A percentile compares a stretch with the other conserved stretches of the same genome.
Conservation (phyloP, 371 early-diverging fungal species). For the Mucor mucedo region DNA sequence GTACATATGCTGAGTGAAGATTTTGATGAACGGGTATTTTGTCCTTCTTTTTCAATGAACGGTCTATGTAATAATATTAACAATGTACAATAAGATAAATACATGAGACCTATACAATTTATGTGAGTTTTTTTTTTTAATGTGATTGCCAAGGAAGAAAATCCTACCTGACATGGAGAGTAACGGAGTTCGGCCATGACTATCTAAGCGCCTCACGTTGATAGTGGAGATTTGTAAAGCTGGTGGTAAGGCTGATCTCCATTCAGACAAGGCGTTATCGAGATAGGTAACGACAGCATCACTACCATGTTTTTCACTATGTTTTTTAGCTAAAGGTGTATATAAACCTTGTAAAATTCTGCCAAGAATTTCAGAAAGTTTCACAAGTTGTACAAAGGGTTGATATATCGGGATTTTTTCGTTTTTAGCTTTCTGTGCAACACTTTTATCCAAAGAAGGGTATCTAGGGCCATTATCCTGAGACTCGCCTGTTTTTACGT, state of each 20-base stretch:
- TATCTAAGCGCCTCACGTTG: conserved; percentile 37
- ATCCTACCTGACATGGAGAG: conserved; percentile 49
- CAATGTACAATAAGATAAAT: conserved; percentile 55
- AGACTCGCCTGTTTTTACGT: conserved; percentile 16
- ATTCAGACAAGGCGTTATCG: conserved; percentile 48
- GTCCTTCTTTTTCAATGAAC: conserved; percentile 49
- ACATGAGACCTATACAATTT: conserved; percentile 42
- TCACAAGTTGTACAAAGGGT: conserved; percentile 53
- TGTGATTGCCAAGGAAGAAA: neutral
- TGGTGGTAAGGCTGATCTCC: conserved; percentile 47
- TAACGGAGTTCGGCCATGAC: conserved; percentile 37
- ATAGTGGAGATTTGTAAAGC: conserved; percentile 42
- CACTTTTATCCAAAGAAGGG: conserved; percentile 42
- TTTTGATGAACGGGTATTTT: conserved; percentile 36
- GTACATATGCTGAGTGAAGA: conserved; percentile 64
- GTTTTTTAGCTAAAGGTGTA: conserved; percentile 52
- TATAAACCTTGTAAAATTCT: conserved; percentile 52
- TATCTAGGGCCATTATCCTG: conserved; percentile 29
- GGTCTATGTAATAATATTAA: conserved; percentile 64
- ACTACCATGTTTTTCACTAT: conserved; percentile 54
- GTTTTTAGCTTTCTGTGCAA: conserved; percentile 40
- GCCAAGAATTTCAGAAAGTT: conserved; percentile 53
- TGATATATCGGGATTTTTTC: conserved; percentile 51
- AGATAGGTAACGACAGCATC: conserved; percentile 52
- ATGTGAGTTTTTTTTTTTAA: neutral